Evolutionary conservation across 768 basidiomycete species (phyloP), one percentile per base, ranked within the genome.

Genomic region (Gymnopilus dilepis): DNA sequence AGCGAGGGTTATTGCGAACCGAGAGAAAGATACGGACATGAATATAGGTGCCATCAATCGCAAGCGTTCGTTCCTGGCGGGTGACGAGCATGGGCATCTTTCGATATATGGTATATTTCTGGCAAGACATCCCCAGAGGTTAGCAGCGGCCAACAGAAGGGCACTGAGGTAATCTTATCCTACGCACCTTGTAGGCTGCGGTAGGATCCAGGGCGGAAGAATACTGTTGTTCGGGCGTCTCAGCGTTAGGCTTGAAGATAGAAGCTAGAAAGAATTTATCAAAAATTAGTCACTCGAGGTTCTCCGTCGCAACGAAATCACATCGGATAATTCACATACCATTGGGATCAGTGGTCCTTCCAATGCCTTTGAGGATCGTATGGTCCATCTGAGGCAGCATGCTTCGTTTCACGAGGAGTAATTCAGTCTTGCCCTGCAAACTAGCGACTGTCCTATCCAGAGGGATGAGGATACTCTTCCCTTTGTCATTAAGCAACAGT

Each of bases 371-470:
- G 62, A 86, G 82, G 26, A 88, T 84, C 59, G 90, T 85, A 33
- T 88, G 83, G 15, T 88, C 90, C 69, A 93, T 82, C 48, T 85
- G 82, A 11, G 86, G 86, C 2, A 97, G 78, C 84, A 89, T 90
- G 59, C 84, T 88, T 67, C 86, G 81, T 74, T 90, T 91, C 58
- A 95, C 88, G 12, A 99, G 81, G 11, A 90, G 83, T 17, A 99
- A 80, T 66, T 96, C 92, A 12, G 86, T 82, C 69, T 91, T 92
- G 5, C 94, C 95, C 72, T 94, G 91, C 69, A 99, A 77, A 76
- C 93, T 95, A 34, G 94, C 94, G n/a, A 99, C 97, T 0, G 97
- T 99, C 19, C 96, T 84, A 73, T 99, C 97, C 28, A 98, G 83
- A 26, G 96, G 96, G 31, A 95, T 88, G 57, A 94, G 76, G 40